Base-by-base conservation (phyloP, 2,329 filamentous ascomycete genomes). In the Nemania sp. region DNA sequence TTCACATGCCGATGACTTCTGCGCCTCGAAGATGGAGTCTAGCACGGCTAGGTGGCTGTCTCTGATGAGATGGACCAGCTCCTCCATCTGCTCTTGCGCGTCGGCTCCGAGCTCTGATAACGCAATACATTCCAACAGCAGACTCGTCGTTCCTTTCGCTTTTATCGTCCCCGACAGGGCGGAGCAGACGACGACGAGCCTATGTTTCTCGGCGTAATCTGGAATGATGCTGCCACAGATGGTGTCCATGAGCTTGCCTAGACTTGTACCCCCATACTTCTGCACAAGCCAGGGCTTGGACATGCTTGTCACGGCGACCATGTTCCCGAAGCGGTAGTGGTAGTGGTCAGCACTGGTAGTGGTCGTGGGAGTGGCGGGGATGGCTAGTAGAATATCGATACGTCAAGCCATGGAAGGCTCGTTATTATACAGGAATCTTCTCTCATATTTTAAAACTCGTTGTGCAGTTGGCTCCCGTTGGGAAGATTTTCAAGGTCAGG, bases 261-360 rank as follows among this genome's bases (percentile, higher is more conserved):
- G 76, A 65, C 81, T 84, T 39, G 84, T 87, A 12, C 84, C 84
- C 35, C 84, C 84, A 71, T 85, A 86, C 77, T 86, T 87, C 69
- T 86, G 83, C 51, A 87, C 83, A 4, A 85, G 79, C 83, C 83
- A 87, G 34, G 68, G 69, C 65, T 63, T 70, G 42, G 54, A 52
- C 37, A 51, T 49, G n/a, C 51, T 63, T 34, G 55, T 62, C 9
- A 60, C 64, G 53, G 63, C 63, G 43, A 65, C 57, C 65, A 67
- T 55, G 25, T 7, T 29, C 25, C 25, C 25, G 7, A 7, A 7
- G 25, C 25, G 25, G 7, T 29, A 29, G 25, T 7, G 25, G 25
- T 29, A 29, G 25, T 7, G 25, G 25, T 29, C 7, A 29, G 25
- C 4, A 29, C 4, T 29, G 25, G 25, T 29, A 29, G 25, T 29